Percentiles rank a stretch among this genome's conserved stretches.
Conservation (phyloP, 2,329 filamentous ascomycete species). For the Neofusicoccum ribis region DNA sequence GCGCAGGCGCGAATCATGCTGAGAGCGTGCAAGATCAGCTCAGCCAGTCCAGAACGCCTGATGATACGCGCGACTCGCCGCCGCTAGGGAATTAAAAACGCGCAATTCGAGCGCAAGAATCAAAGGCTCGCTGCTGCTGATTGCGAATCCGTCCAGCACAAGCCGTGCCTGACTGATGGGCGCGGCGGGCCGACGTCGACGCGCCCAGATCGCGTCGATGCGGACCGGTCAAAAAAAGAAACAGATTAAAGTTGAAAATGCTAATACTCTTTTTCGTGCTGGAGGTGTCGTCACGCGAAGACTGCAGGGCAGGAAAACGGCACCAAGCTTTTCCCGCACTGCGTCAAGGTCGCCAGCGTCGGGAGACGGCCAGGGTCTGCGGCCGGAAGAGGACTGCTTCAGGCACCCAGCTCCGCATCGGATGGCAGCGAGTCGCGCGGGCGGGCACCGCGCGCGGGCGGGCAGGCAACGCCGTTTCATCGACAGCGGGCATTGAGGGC, state of each 20-base stretch:
- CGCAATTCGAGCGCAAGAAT: background rate
- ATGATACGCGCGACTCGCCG: slow-evolving; percentile 8
- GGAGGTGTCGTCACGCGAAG: background rate
- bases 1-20: background rate
- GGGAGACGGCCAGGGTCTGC: background rate
- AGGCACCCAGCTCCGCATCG: slow-evolving; percentile 7
- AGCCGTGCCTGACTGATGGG: too few relatives aligned
- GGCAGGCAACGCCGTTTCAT: slow-evolving; percentile 7
- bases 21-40: background rate
- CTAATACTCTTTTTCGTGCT: background rate
- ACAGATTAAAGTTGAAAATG: slow-evolving; percentile 5
- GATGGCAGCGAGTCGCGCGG: slow-evolving; percentile 1
- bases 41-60: slow-evolving; percentile 7
- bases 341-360: background rate
- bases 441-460: background rate
- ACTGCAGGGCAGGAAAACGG: background rate
- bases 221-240: background rate
- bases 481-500: slow-evolving; percentile 8
- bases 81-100: background rate
- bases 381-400: background rate
- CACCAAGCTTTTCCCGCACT: slow-evolving; percentile 7
- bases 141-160: background rate
- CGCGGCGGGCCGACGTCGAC: background rate
- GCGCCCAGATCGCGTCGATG: background rate
- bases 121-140: background rate